A percentile compares a stretch with the other conserved stretches of the same genome.
Conservation (phyloP, 176 grass and related monocot species). For the Oryza glaberrima region DNA sequence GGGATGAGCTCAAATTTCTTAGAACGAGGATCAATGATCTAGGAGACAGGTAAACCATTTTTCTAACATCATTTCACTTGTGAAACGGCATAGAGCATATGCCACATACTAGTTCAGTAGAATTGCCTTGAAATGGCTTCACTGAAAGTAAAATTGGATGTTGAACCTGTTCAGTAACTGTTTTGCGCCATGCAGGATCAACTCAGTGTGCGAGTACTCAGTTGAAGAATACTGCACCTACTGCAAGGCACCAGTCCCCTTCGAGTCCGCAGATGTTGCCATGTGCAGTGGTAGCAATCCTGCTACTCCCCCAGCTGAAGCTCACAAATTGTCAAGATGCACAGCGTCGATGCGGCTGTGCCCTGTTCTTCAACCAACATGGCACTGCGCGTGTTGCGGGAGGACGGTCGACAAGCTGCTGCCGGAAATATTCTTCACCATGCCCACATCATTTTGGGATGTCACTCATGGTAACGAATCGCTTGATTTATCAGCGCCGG, state of each 20-base stretch:
- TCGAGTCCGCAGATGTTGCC: slow-evolving; percentile 58
- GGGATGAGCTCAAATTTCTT: slow-evolving; percentile 53
- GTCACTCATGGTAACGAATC: slow-evolving; percentile 17
- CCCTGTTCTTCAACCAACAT: slow-evolving; percentile 44
- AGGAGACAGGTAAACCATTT: slow-evolving; percentile 54
- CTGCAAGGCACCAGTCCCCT: slow-evolving; percentile 60
- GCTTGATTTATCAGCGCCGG: background rate
- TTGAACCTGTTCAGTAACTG: background rate
- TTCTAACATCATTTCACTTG: background rate
- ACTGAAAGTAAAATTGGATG: background rate
- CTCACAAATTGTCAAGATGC: slow-evolving; percentile 64
- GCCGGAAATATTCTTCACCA: slow-evolving; percentile 52
- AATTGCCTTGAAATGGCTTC: background rate
- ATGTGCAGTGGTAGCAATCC: slow-evolving; percentile 41
- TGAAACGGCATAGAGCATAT: background rate
- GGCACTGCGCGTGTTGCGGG: slow-evolving; percentile 36
- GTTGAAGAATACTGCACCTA: slow-evolving; percentile 61
- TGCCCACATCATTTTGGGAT: slow-evolving; percentile 34
- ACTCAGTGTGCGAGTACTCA: slow-evolving; percentile 48
- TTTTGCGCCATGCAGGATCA: slow-evolving; percentile 44
- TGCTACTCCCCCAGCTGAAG: slow-evolving; percentile 25
- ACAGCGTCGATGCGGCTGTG: slow-evolving; percentile 53
- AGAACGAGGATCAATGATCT: slow-evolving; percentile 53
- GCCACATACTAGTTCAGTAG: background rate
- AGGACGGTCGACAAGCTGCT: slow-evolving; percentile 50